Base-by-base conservation (phyloP, 1,284 basidiomycete species). In the Malassezia arunalokei region DNA sequence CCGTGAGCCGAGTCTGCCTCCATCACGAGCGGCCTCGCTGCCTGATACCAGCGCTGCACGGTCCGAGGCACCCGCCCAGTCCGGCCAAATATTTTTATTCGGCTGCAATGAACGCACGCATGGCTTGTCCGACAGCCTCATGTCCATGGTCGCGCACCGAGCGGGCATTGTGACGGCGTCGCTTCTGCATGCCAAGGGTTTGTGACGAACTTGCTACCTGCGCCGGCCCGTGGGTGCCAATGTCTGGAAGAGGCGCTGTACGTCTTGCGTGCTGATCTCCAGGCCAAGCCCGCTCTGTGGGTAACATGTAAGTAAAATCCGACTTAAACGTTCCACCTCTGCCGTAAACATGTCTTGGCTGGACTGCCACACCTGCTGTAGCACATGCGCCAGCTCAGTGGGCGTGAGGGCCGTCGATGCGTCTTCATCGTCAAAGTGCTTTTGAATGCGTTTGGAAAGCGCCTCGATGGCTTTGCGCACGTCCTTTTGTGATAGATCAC, bases 371-470 rank as follows among this genome's bases (percentile, higher is more conserved):
- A 55, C 53, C 27, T 55, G 43, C 8, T 37, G 29, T 9, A 50
- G 47, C 17, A 55, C 47, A 39, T 46, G 31, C 17, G 52, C 56
- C 9, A 40, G 33, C 24, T 57, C 58, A 40, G 50, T 56, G 35
- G 40, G 46, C 20, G 40, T 43, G 3, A 47, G 28, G 6, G 38
- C 32, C 1, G 43, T 12, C 11, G 37, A 20, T n/a, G 49, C 40
- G 5, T 47, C 44, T 20, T 47, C 44, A 12, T 88, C 85, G 29
- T 62, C 68, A 71, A 95, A 96, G 71, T 96, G 92, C 74, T 98
- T 98, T 73, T 90, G 87, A 27, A 98, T 87, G 7, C 92, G 82
- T 69, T 87, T 87, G 69, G 83, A 85, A 40, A 98, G 78, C 8
- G 82, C 81, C 57, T 96, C 92, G 43, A 95, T 78, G 17, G 76